phyloP scores from a whole-genome alignment of 495 filamentous ascomycete genomes.

The Lasiosphaeriaceae sp. region DNA sequence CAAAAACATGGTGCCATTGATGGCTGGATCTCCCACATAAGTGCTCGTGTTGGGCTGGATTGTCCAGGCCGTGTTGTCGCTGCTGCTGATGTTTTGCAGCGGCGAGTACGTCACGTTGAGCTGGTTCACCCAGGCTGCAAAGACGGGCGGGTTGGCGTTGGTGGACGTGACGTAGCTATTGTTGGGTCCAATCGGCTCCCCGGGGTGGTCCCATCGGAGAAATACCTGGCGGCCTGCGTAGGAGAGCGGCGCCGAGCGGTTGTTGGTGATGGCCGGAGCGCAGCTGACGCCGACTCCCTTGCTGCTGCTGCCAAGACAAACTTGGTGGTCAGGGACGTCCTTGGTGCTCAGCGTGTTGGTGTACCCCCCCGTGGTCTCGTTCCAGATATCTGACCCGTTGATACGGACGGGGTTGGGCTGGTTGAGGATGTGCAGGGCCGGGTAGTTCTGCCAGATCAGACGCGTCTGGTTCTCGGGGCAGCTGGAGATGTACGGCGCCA shows the following conservation, averaged over 20 bases:
- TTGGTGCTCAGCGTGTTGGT: constrained; percentile 36
- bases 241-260: constrained; percentile 63
- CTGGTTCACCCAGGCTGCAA: constrained; percentile 77
- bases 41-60: constrained; percentile 64
- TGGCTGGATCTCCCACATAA: constrained; percentile 60
- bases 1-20: constrained; percentile 75
- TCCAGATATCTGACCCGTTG: constrained; percentile 51
- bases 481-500: constrained; percentile 78
- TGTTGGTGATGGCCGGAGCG: constrained; percentile 59
- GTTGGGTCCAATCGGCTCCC: constrained; percentile 70
- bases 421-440: constrained; percentile 67
- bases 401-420: constrained; percentile 67
- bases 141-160: constrained; percentile 55
- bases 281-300: constrained; percentile 53
- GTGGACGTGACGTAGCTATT: constrained; percentile 70
- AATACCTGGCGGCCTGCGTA: constrained; percentile 71
- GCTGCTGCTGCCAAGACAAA: constrained; percentile 50
- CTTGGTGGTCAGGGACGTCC: constrained; percentile 34
- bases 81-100: constrained; percentile 50
- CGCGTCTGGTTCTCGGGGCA: constrained; percentile 74
- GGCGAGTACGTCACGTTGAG: constrained; percentile 80
- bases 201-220: constrained; percentile 70
- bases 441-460: constrained; percentile 87
- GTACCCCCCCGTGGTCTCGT: constrained; percentile 52
- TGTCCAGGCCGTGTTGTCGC: constrained; percentile 57